Conservation (phyloP, 257 asterid genomes). For the Solanum gracilifrons region DNA sequence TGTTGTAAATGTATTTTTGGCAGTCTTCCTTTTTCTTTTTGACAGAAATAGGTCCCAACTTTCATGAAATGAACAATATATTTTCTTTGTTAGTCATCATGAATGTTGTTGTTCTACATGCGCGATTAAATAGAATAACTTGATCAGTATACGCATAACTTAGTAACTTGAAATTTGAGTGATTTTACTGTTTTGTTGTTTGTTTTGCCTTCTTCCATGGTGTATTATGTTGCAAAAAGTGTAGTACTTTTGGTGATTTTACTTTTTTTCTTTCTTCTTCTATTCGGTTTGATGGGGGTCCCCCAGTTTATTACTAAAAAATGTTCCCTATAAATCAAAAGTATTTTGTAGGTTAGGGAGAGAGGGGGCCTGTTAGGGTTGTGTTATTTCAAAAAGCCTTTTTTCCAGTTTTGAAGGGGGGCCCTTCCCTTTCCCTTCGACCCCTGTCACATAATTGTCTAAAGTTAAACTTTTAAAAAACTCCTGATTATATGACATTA, state of each 20-base stretch:
- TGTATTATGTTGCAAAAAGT: background rate
- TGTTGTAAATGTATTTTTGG: background rate
- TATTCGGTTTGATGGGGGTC: background rate
- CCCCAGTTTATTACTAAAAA: background rate
- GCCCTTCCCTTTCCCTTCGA: background rate
- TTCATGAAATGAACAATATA: background rate
- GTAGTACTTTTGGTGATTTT: background rate
- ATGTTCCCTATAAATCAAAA: background rate
- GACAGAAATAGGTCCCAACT: background rate
- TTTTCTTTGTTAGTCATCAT: background rate
- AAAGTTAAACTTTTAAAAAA: background rate
- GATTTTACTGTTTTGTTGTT: background rate
- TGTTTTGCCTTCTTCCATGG: background rate
- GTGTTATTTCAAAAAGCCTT: too few relatives aligned
- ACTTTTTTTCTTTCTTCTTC: background rate
- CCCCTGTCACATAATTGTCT: background rate
- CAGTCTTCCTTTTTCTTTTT: background rate
- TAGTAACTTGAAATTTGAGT: too few relatives aligned
- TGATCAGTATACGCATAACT: background rate
- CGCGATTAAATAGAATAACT: background rate
- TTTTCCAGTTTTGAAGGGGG: background rate
- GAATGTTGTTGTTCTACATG: background rate
- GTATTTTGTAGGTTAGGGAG: background rate
- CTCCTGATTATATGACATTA: background rate
- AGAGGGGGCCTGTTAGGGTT: background rate